Conservation (phyloP, 1,284 basidiomycete species). For the Pseudozyma sp. region DNA sequence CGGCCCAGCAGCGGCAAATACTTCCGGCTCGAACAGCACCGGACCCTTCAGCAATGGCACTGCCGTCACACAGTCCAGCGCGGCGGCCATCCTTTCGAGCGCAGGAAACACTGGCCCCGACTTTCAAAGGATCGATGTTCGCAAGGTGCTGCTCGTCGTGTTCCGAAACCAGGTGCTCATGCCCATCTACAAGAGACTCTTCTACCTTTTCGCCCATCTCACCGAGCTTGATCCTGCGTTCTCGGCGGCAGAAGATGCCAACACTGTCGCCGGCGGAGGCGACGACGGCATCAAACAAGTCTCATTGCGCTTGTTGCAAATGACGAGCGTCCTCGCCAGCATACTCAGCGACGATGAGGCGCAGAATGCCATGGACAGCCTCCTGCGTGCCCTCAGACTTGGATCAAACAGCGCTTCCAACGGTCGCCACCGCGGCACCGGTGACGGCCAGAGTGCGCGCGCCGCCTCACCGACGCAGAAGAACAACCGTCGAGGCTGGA, state of each 20-base stretch:
- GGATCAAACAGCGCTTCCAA: constrained; percentile 47
- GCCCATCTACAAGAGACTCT: constrained; percentile 59
- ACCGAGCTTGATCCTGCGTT: constrained; percentile 48
- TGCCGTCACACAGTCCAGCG: constrained; percentile 19
- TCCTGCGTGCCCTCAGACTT: constrained; percentile 58
- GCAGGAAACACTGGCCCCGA: constrained; percentile 8
- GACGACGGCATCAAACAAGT: constrained; percentile 43
- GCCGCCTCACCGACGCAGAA: constrained; percentile 30
- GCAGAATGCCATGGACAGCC: constrained; percentile 64
- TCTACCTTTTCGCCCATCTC: constrained; percentile 47
- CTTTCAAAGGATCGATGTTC: constrained; percentile 77
- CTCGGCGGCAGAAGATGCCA: constrained; percentile 16
- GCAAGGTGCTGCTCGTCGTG: constrained; percentile 79
- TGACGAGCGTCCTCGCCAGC: constrained; percentile 62
- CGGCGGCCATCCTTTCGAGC: constrained; percentile 18
- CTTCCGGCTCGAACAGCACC: neutral
- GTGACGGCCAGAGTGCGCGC: constrained; percentile 22
- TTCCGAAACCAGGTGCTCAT: constrained; percentile 77
- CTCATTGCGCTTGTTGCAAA: constrained; percentile 60
- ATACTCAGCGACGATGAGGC: constrained; percentile 67
- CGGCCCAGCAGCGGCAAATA: constrained; percentile 5
- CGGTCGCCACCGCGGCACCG: constrained; percentile 23
- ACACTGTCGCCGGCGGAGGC: constrained; percentile 13
- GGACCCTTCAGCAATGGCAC: constrained; percentile 19
- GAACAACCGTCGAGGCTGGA: constrained; percentile 53